Conservation (phyloP, 2,329 filamentous ascomycete species). For the Zalaria obscura region DNA sequence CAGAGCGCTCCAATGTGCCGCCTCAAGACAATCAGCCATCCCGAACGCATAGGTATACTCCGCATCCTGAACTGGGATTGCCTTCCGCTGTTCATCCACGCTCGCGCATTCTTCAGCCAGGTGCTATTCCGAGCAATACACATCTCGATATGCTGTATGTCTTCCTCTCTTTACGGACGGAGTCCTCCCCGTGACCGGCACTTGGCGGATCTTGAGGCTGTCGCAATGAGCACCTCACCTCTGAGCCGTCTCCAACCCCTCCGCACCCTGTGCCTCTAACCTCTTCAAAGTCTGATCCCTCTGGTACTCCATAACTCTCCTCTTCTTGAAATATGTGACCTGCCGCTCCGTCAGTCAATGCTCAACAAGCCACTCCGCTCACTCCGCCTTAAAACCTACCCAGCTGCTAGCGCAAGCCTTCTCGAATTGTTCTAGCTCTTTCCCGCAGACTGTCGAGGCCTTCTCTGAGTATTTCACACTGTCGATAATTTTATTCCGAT, state of each 20-base stretch:
- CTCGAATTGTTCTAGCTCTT: slow-evolving; percentile 56
- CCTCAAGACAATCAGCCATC: too few species aligned
- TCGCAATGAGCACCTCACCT: not conserved
- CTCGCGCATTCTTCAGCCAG: too few species aligned
- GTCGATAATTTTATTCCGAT: slow-evolving; percentile 70
- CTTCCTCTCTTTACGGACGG: too few species aligned
- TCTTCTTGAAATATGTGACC: slow-evolving; percentile 97
- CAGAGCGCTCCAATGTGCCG: too few species aligned
- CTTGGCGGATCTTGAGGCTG: too few species aligned
- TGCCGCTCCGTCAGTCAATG: slow-evolving; percentile 21
- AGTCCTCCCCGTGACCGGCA: too few species aligned
- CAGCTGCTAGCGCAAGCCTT: slow-evolving; percentile 77
- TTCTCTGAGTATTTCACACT: slow-evolving; percentile 42
- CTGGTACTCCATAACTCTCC: slow-evolving; percentile 81
- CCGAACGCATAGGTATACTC: too few species aligned
- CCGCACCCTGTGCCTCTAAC: slow-evolving; percentile 38
- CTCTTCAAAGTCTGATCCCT: slow-evolving; percentile 66
- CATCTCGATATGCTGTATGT: too few species aligned
- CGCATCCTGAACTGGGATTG: too few species aligned
- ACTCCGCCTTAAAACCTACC: slow-evolving; percentile 43
- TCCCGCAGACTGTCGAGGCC: slow-evolving; percentile 40
- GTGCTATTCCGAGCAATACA: too few species aligned
- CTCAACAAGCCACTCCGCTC: not conserved
- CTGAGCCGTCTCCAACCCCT: not conserved
- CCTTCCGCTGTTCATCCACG: too few species aligned